These are phyloP conservation scores for Phlyctochytrium arcticum DNA, from an alignment of 192 early-diverging fungal genomes.

Conservation along the genomic window DNA sequence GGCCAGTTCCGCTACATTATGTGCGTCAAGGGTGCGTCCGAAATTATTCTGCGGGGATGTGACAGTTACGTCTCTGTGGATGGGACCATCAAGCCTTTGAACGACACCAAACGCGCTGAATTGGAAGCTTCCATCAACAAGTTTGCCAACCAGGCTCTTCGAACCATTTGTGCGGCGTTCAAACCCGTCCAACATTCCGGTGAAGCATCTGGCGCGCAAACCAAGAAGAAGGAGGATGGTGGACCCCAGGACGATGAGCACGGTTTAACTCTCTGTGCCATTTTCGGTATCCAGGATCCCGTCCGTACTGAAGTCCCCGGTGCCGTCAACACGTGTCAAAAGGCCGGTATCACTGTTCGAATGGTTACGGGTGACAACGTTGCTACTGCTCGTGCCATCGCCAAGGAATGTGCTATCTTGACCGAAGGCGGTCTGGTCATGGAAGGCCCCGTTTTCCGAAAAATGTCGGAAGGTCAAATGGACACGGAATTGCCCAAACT, in stretches of 20 bases:
- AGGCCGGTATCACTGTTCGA: conserved; percentile 90
- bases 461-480: conserved; percentile 75
- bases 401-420: conserved; percentile 88
- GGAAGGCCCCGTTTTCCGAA: conserved; percentile 92
- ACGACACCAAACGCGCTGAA: conserved; percentile 6
- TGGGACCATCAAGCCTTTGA: conserved; percentile 30
- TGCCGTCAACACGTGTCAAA: conserved; percentile 82
- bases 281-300: conserved; percentile 97
- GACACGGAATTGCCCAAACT: conserved; percentile 86
- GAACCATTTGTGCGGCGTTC: conserved; percentile 86
- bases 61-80: conserved; percentile 29
- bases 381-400: conserved; percentile 90
- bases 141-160: conserved; percentile 77
- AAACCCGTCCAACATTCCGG: conserved; percentile 19
- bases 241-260: conserved; percentile 46
- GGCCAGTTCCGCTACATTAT: conserved; percentile 53
- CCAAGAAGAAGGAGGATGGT: conserved; percentile 52
- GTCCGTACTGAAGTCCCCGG: conserved; percentile 90
- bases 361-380: conserved; percentile 99
- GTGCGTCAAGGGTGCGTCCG: conserved; percentile 89
- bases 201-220: neutral
- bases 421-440: conserved; percentile 83
- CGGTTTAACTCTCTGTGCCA: conserved; percentile 73
- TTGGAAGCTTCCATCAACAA: conserved; percentile 52
- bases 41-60: conserved; percentile 60